These are phyloP conservation scores for Durotheca rogersii DNA, from an alignment of 495 filamentous ascomycete genomes.

Conservation along the genomic window DNA sequence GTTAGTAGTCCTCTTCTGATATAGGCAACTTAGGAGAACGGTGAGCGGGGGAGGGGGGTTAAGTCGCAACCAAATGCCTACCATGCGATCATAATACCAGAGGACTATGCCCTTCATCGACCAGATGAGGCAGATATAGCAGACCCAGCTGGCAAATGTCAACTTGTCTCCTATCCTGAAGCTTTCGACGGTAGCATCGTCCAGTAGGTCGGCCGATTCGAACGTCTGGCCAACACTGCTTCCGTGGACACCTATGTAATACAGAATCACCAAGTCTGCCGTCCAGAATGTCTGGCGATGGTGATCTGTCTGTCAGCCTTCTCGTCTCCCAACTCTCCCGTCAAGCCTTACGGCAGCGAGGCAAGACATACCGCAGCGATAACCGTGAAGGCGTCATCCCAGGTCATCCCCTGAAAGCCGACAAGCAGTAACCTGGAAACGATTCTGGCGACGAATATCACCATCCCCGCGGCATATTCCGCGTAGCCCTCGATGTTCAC, in stretches of 20 bases:
- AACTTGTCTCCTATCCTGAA: constrained; percentile 13
- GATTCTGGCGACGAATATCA: constrained; percentile 7
- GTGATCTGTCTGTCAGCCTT: neutral
- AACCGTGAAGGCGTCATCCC: constrained; percentile 12
- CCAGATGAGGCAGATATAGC: constrained; percentile 16
- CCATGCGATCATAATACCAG: constrained; percentile 14
- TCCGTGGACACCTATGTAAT: constrained; percentile 12
- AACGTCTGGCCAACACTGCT: constrained; percentile 13
- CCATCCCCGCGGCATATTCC: constrained; percentile 14
- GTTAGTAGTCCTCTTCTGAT: constrained; percentile 1
- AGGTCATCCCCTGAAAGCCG: constrained; percentile 4
- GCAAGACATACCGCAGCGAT: constrained; percentile 10
- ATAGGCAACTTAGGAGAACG: too few relatives aligned
- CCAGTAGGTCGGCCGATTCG: constrained; percentile 3
- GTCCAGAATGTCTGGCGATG: constrained; percentile 8
- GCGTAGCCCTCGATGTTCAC: constrained; percentile 14
- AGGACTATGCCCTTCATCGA: constrained; percentile 15
- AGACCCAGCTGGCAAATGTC: constrained; percentile 12
- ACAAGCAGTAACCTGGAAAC: constrained; percentile 6
- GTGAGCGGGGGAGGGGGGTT: too few relatives aligned
- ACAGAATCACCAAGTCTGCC: constrained; percentile 5
- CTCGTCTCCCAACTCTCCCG: neutral
- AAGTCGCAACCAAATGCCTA: too few relatives aligned
- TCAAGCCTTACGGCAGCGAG: too few relatives aligned
- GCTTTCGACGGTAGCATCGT: constrained; percentile 8